Evolutionary conservation across 2,329 filamentous ascomycete genomes (phyloP), one percentile per base, ranked within the genome.

Genomic region (Gyromitra esculenta): DNA sequence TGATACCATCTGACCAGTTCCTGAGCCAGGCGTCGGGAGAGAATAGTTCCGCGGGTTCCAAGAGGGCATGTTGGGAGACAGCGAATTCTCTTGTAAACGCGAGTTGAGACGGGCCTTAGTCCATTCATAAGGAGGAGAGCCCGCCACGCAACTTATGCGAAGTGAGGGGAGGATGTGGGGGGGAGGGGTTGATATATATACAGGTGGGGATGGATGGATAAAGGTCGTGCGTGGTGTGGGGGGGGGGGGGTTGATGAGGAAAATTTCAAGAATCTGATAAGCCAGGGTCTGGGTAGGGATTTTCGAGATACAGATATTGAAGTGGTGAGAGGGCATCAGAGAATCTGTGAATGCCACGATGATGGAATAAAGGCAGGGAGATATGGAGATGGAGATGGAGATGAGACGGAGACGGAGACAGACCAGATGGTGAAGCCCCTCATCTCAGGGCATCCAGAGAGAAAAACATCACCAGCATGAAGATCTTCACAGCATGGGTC

Each of bases 81-180:
- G 45, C 64, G 72, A 13, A 79, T 69, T 66, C 75, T 60, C 64
- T 64, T 76, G 72, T 68, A 68, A 15, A 66, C 59, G 50, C 72
- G 69, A 45, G 65, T 70, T 50, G 63, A 64, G 68, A 70, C 73
- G 60, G 72, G 66, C 54, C 76, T 67, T 68, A 79, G 69, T 70
- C 77, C 77, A 75, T 79, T 76, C 77, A 79, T 79, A 77, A 69
- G 71, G 75, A 64, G 21, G 65, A n/a, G 59, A 50, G 65, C 60
- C 75, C 75, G 71, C 75, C 71, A 37, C 52, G 41, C 50, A 70
- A 64, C 59, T 75, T 60, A 57, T 60, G 64, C 71, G 56, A 59
- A 50, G 50, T 59, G 52, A 31, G 60, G 60, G 35, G 48, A n/a
- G 45, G 35, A 13, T 41, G 56, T 18, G 45, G 67, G 13, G 65